These are phyloP conservation scores for Aspergillus phoenicis DNA, from an alignment of 2,329 filamentous ascomycete genomes.

Conservation along the genomic window DNA sequence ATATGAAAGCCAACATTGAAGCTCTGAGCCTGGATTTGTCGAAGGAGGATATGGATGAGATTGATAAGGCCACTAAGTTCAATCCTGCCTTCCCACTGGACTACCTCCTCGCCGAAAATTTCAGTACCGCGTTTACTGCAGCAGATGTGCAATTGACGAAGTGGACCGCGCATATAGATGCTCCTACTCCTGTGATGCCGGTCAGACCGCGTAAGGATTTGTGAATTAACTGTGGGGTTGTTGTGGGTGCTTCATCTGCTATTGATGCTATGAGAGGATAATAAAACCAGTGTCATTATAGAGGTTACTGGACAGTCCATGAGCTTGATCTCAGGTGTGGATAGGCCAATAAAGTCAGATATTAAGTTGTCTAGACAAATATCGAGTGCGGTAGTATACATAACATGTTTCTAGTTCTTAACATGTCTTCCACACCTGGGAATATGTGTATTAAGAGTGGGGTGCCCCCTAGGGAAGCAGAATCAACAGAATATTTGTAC, in stretches of 20 bases:
- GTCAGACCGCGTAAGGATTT: slow-evolving; percentile 5
- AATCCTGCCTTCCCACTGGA: slow-evolving; percentile 49
- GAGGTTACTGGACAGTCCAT: no score
- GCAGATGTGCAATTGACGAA: slow-evolving; percentile 13
- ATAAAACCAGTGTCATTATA: neutral
- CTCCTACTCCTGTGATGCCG: slow-evolving; percentile 2
- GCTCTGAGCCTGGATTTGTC: slow-evolving; percentile 56
- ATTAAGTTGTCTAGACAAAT: no score
- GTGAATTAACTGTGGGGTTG: neutral
- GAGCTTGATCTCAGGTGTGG: no score
- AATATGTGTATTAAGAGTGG: fast-evolving
- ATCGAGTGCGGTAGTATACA: no score
- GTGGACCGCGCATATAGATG: slow-evolving; percentile 13
- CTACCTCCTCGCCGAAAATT: slow-evolving; percentile 10
- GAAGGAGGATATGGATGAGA: slow-evolving; percentile 56
- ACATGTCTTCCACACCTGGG: no score
- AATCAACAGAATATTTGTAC: no score
- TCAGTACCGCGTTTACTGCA: slow-evolving; percentile 11
- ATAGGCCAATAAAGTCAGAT: no score
- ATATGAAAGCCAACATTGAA: slow-evolving; percentile 59
- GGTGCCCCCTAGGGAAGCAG: no score
- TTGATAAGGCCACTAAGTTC: slow-evolving; percentile 58
- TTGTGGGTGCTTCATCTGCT: neutral
- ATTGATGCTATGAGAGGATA: neutral
- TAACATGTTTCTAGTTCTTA: no score